These are phyloP conservation scores for Prunus yedoensis DNA, from an alignment of 331 rosid genomes.

Conservation along the genomic window DNA sequence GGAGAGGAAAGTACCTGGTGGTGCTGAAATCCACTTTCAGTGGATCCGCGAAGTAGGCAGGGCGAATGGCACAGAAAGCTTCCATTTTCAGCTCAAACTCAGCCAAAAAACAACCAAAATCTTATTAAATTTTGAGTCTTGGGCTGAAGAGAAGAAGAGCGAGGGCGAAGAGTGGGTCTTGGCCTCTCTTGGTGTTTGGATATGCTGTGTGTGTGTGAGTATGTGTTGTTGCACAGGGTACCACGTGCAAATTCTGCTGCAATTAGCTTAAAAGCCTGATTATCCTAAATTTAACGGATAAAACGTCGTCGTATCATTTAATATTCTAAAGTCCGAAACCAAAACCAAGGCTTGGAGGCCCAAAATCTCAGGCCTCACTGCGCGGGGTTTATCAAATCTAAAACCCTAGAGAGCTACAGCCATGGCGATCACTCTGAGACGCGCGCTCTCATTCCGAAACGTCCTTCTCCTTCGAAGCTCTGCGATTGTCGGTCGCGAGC, in stretches of 20 bases:
- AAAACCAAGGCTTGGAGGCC: background rate
- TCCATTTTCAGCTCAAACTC: slow-evolving; percentile 31
- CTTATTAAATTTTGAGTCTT: background rate
- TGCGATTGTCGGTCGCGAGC: slow-evolving; percentile 16
- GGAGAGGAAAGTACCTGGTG: slow-evolving; percentile 27
- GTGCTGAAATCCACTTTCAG: slow-evolving; percentile 19
- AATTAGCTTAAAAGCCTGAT: background rate
- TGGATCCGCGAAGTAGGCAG: slow-evolving; percentile 27
- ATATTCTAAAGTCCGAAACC: background rate
- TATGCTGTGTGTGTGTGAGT: background rate
- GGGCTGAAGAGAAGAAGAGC: background rate
- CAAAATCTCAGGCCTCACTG: background rate
- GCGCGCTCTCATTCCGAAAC: slow-evolving; percentile 52
- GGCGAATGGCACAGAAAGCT: slow-evolving; percentile 29
- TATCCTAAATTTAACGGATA: too few relatives aligned
- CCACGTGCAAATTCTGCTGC: slow-evolving; percentile 19
- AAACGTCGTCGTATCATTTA: background rate
- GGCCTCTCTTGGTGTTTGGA: slow-evolving; percentile 13
- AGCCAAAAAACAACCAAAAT: background rate
- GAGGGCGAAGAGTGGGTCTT: background rate
- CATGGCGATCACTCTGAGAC: slow-evolving; percentile 60
- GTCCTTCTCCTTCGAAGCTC: slow-evolving; percentile 42
- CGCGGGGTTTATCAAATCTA: slow-evolving; percentile 28
- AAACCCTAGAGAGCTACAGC: slow-evolving; percentile 26
- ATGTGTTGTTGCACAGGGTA: background rate